Percentiles rank a stretch among this genome's conserved stretches.
phyloP scores from a whole-genome alignment of 2,329 filamentous ascomycete genomes.

The Ophiostoma piceae region DNA sequence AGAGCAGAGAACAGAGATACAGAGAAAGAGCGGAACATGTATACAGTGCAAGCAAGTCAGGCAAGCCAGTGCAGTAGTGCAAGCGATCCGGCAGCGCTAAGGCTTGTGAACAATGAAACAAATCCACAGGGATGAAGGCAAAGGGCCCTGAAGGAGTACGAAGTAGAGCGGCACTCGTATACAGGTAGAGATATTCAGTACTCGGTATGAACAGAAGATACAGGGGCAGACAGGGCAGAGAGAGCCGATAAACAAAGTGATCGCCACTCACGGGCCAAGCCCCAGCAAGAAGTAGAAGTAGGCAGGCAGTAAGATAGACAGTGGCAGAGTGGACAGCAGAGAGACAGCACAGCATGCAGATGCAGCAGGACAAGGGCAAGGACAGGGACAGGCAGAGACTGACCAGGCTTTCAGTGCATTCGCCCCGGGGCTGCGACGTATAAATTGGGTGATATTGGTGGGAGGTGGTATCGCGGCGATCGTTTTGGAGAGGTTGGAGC shows the following conservation, averaged over 20 bases:
- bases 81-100: background rate
- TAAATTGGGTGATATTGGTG: slow-evolving; percentile 6
- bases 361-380: background rate
- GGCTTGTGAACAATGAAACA: background rate
- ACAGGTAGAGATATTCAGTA: too few relatives aligned
- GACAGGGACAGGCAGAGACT: background rate
- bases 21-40: background rate
- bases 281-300: background rate
- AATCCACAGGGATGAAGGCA: background rate
- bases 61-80: background rate
- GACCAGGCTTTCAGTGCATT: slow-evolving; percentile 11
- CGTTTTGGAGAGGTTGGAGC: slow-evolving; percentile 4
- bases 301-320: too few relatives aligned
- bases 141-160: background rate
- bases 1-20: background rate
- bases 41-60: background rate
- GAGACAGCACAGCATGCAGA: background rate
- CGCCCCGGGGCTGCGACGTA: slow-evolving; percentile 8
- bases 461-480: slow-evolving; percentile 10
- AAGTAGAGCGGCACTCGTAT: too few relatives aligned
- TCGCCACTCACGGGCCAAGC: slow-evolving; percentile 8
- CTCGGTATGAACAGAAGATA: too few relatives aligned
- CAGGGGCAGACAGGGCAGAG: background rate
- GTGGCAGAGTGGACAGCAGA: too few relatives aligned
- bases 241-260: slow-evolving; percentile 7